Percentiles rank a stretch among this genome's conserved stretches.
Conservation (phyloP, 441 rosid genomes). For the Viola pubescens region DNA sequence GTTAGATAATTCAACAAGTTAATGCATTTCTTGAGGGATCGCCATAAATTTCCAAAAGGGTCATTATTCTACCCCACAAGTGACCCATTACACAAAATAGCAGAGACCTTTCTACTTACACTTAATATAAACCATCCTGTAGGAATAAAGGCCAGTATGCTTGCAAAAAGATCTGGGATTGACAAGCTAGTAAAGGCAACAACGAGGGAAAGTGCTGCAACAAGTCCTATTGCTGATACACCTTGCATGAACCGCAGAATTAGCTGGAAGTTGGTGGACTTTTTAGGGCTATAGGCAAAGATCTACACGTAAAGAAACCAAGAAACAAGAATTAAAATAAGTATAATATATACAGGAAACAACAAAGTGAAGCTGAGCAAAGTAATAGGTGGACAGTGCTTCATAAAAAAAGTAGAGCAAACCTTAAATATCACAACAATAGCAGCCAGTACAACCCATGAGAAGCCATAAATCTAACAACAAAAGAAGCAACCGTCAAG, state of each 20-base stretch:
- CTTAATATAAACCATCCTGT: slow-evolving; percentile 82
- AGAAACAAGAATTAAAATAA: slow-evolving; percentile 7
- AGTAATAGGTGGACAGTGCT: not conserved
- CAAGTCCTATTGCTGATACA: slow-evolving; percentile 49
- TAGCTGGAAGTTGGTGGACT: slow-evolving; percentile 52
- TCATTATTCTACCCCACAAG: no score
- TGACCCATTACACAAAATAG: not conserved
- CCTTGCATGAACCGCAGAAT: slow-evolving; percentile 77
- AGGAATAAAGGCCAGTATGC: slow-evolving; percentile 76
- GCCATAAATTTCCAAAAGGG: no score
- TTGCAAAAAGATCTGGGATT: slow-evolving; percentile 71
- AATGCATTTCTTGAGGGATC: no score
- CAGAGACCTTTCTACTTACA: slow-evolving; percentile 31
- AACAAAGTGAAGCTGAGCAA: not conserved
- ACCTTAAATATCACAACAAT: slow-evolving; percentile 79
- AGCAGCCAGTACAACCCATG: slow-evolving; percentile 68
- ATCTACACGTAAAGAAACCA: slow-evolving; percentile 37
- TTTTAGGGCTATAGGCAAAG: slow-evolving; percentile 69
- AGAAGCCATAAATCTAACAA: slow-evolving; percentile 72
- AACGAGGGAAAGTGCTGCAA: slow-evolving; percentile 53
- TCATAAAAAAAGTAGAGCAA: slow-evolving; percentile 13
- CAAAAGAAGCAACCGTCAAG: slow-evolving; percentile 20
- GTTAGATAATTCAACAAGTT: no score
- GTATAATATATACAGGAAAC: not conserved
- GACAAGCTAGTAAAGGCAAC: slow-evolving; percentile 50